Conservation (phyloP, 2,329 filamentous ascomycete species). For the Amauroascus niger region DNA sequence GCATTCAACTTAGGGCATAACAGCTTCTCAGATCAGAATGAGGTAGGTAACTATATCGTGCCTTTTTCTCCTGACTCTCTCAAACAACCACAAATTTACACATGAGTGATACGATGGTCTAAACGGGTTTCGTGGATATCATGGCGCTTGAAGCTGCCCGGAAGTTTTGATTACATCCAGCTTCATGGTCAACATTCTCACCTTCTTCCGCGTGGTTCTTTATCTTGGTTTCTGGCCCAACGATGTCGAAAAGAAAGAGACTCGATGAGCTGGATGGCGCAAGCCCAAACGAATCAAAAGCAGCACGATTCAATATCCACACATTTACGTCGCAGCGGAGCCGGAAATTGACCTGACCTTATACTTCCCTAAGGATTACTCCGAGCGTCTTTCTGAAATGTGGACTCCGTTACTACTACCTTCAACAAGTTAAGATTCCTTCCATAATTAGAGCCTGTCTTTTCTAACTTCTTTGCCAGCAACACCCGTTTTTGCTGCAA, state of each 20-base stretch:
- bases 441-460: constrained; percentile 6
- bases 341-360: constrained; percentile 21
- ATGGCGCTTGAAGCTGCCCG: no score
- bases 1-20: no score
- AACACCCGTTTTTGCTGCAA: constrained; percentile 2
- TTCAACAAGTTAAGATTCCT: constrained; percentile 10
- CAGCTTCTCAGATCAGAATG: no score
- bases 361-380: constrained; percentile 19
- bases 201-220: no score
- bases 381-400: constrained; percentile 17
- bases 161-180: no score
- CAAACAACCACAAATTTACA: no score
- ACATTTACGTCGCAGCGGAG: constrained; percentile 20
- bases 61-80: no score
- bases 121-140: no score
- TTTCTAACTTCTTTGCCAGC: constrained; percentile 10
- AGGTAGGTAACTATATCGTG: no score
- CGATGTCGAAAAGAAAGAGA: background rate
- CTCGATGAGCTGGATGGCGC: background rate
- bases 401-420: constrained; percentile 3
- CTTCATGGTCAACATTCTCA: no score
- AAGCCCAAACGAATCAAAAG: constrained; percentile 14
- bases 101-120: no score
- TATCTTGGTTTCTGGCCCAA: no score
- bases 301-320: constrained; percentile 21